These are phyloP conservation scores for Hypoxylon sp. DNA, from an alignment of 2,329 filamentous ascomycete species.

Conservation along the genomic window DNA sequence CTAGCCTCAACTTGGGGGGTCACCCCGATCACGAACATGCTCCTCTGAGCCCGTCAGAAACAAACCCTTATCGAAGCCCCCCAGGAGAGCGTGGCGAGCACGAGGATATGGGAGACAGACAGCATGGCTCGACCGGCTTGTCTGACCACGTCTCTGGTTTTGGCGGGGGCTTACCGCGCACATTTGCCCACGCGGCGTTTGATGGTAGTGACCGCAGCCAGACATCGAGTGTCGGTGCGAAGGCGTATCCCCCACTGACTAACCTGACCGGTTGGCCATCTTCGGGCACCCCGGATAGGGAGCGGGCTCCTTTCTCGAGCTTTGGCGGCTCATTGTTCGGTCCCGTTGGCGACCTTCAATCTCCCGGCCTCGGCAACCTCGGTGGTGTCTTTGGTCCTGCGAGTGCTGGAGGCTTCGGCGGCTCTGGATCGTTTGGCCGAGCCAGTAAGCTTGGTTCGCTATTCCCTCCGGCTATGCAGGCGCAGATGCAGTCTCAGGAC, in stretches of 20 bases:
- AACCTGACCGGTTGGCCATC: conserved; percentile 74
- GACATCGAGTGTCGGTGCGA: conserved; percentile 87
- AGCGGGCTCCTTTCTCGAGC: conserved; percentile 67
- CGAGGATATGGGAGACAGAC: conserved; percentile 64
- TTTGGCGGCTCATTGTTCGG: conserved; percentile 87
- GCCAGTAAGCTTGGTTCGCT: conserved; percentile 87
- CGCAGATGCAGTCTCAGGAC: conserved; percentile 84
- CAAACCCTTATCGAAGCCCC: conserved; percentile 95
- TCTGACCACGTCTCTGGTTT: conserved; percentile 61
- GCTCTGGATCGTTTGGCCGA: conserved; percentile 76
- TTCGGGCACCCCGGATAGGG: conserved; percentile 75
- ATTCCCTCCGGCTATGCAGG: conserved; percentile 90
- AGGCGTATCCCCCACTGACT: conserved; percentile 74
- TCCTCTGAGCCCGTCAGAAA: conserved; percentile 90
- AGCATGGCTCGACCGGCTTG: conserved; percentile 66
- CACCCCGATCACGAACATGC: conserved; percentile 73
- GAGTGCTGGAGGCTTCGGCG: conserved; percentile 64
- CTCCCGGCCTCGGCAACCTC: conserved; percentile 75
- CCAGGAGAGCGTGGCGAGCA: conserved; percentile 78
- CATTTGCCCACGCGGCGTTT: conserved; percentile 61
- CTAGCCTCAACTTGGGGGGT: conserved; percentile 68
- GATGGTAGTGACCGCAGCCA: conserved; percentile 91
- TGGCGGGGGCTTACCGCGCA: conserved; percentile 59
- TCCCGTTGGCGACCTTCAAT: conserved; percentile 81
- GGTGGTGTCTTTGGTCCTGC: conserved; percentile 77